Base-by-base conservation (phyloP, 441 rosid species). In the Euphorbia celastroides region DNA sequence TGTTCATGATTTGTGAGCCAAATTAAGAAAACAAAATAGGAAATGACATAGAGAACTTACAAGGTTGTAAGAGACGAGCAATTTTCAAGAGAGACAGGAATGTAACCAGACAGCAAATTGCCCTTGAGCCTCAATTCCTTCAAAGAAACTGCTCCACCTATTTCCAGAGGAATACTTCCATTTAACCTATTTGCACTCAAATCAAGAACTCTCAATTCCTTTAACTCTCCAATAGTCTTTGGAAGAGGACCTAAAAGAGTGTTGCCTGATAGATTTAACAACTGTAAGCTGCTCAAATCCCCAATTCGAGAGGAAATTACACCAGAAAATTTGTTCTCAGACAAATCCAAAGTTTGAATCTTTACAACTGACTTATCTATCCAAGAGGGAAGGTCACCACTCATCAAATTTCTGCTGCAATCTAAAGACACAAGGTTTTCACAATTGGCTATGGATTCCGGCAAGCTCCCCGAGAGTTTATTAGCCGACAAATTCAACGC, bases 351-450 rank as follows among this genome's bases (percentile, higher is more conserved):
- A 61, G 71, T 84, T 64, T 84, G 86, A 4, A 92, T 88, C 63
- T 44, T 74, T 50, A 60, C 58, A 64, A 69, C 79, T 2, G 75
- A 81, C 60, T 75, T 70, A 48, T 90, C 87, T 66, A 90, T 72
- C 98, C 94, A 90, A 19, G 34, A 48, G 19, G 97, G 93, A 75
- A 93, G 84, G 60, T 77, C 78, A 13, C 97, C 96, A 2, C 73
- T 74, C 28, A 90, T 68, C n/a, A 60, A 80, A 69, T 90, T 90
- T 66, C 72, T 80, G 78, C 98, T 84, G 14, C 85, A 75, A 84
- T 90, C 92, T 60, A 89, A 70, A 41, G 74, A 76, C 76, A 75
- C 52, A 69, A 93, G 93, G 60, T 75, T 83, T 41, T 74, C 71
- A 67, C 84, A 82, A 55, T 75, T 80, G 50, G 71, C 74, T 79